phyloP scores from a whole-genome alignment of 257 asterid species.

The Ilex aquifolium region DNA sequence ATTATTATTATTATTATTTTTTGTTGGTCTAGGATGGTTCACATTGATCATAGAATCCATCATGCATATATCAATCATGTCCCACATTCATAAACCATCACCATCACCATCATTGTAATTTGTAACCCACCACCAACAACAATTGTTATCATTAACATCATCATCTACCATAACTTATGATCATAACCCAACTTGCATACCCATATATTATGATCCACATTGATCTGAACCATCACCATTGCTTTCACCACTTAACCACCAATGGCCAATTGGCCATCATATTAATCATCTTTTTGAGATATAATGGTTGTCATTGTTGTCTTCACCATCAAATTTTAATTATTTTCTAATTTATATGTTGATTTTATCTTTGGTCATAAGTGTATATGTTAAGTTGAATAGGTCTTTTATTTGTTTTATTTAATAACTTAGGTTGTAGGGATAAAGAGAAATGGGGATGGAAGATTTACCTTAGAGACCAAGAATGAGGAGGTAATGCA shows the following conservation, averaged over 20 bases:
- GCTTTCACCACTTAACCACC: background rate
- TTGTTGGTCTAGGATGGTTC: too few species aligned
- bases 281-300: conserved; percentile 9
- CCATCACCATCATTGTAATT: background rate
- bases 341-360: too few species aligned
- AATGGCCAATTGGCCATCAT: conserved; percentile 9
- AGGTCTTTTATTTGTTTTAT: background rate
- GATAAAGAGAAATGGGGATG: conserved; percentile 72
- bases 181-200: too few species aligned
- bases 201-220: background rate
- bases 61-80: background rate
- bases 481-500: conserved; percentile 39
- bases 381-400: too few species aligned
- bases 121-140: background rate
- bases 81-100: background rate
- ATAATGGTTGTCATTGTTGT: conserved; percentile 3
- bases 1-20: too few species aligned
- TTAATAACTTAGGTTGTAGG: conserved; percentile 64
- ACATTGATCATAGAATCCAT: too few species aligned
- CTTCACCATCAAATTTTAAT: background rate
- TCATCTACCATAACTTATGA: background rate
- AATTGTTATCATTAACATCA: background rate
- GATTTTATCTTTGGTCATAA: too few species aligned
- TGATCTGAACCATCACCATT: conserved; percentile 11
- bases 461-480: conserved; percentile 52